phyloP scores from a whole-genome alignment of 106 monocot genomes.

The Dioscorea dumetorum region DNA sequence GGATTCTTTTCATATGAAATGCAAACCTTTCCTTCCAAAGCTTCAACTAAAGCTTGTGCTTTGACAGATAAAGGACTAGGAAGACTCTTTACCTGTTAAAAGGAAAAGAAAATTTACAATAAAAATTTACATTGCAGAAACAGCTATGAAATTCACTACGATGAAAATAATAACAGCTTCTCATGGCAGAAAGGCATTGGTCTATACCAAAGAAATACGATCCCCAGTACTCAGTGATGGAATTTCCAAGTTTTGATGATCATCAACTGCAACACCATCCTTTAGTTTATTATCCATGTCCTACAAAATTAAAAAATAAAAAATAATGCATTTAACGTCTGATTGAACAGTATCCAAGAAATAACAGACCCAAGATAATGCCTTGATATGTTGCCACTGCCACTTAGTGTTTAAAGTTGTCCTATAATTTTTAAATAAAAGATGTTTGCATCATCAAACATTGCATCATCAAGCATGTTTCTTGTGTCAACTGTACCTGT shows the following conservation, averaged over 20 bases:
- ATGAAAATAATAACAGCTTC: background rate
- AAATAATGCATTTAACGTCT: conserved; percentile 6
- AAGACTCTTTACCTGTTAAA: conserved; percentile 60
- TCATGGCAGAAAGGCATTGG: background rate
- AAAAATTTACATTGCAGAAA: background rate
- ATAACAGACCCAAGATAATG: background rate
- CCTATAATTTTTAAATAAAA: too few species aligned
- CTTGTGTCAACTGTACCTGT: too few species aligned
- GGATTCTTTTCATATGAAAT: background rate
- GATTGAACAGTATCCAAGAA: background rate
- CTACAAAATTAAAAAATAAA: conserved; percentile 20
- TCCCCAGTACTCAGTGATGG: conserved; percentile 30
- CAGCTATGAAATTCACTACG: background rate
- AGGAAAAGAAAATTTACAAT: background rate
- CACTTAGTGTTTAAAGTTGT: too few species aligned
- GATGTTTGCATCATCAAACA: too few species aligned
- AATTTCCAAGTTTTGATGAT: conserved; percentile 23
- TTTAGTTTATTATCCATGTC: conserved; percentile 82
- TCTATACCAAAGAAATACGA: conserved; percentile 53
- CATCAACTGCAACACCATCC: conserved; percentile 64
- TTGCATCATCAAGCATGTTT: too few species aligned
- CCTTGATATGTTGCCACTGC: too few species aligned
- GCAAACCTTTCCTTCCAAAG: conserved; percentile 81
- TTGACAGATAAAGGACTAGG: conserved; percentile 53
- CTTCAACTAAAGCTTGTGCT: conserved; percentile 63